A percentile compares a stretch with the other conserved stretches of the same genome.
These are phyloP conservation scores for Rhododendron mucronatum DNA, from an alignment of 148 eudicot species.

Conservation along the genomic window DNA sequence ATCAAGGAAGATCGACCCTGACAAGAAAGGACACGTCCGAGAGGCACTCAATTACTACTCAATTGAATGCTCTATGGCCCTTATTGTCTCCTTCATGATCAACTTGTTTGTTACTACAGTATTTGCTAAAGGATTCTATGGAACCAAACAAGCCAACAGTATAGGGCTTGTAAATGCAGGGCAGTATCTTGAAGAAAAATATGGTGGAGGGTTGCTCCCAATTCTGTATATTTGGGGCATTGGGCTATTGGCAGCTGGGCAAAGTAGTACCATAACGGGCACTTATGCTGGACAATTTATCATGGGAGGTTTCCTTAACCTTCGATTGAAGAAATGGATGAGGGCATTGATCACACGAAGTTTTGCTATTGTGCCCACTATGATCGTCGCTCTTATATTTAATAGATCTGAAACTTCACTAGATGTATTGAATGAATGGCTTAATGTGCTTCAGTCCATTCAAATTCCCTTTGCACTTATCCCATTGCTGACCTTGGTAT, in stretches of 20 bases:
- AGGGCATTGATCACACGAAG: slow-evolving; percentile 81
- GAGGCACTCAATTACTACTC: slow-evolving; percentile 81
- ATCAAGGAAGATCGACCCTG: slow-evolving; percentile 66
- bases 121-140: slow-evolving; percentile 83
- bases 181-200: slow-evolving; percentile 59
- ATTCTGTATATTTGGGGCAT: slow-evolving; percentile 88
- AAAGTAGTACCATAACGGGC: slow-evolving; percentile 88
- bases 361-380: slow-evolving; percentile 84
- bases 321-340: slow-evolving; percentile 70
- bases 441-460: slow-evolving; percentile 78
- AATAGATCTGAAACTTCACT: slow-evolving; percentile 59
- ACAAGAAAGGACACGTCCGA: slow-evolving; percentile 60
- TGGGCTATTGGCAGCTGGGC: slow-evolving; percentile 92
- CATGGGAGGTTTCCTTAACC: slow-evolving; percentile 82
- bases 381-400: slow-evolving; percentile 66
- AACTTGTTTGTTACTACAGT: slow-evolving; percentile 77
- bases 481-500: slow-evolving; percentile 75
- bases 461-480: slow-evolving; percentile 90
- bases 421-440: slow-evolving; percentile 81
- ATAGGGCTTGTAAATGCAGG: slow-evolving; percentile 85
- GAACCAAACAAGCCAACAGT: slow-evolving; percentile 49
- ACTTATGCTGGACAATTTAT: slow-evolving; percentile 90
- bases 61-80: slow-evolving; percentile 68
- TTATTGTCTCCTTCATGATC: slow-evolving; percentile 61
- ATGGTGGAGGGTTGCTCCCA: slow-evolving; percentile 72